A percentile compares a stretch with the other conserved stretches of the same genome.
phyloP scores from a whole-genome alignment of 2,329 filamentous ascomycete species.

The Tolypocladium endophyticum region DNA sequence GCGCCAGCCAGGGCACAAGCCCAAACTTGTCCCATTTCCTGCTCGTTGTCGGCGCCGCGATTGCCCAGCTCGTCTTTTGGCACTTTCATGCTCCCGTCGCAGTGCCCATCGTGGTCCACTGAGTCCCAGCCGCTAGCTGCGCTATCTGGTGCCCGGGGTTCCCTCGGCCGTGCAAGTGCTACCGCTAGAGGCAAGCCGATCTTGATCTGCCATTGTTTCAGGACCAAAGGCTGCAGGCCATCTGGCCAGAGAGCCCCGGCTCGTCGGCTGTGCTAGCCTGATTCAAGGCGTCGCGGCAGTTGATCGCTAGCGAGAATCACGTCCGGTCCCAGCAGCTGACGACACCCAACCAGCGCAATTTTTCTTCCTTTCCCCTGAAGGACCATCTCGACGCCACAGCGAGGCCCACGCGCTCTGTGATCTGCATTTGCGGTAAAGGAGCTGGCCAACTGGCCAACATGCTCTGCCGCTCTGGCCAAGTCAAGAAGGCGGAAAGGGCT shows the following conservation, averaged over 20 bases:
- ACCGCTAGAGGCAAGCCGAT: conserved; percentile 5
- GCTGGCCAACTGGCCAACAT: neutral
- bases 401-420: neutral
- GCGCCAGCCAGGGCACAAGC: neutral
- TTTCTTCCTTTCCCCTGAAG: neutral
- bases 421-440: conserved; percentile 1
- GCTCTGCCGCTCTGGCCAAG: neutral
- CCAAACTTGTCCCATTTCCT: neutral
- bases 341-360: neutral
- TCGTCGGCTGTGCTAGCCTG: neutral
- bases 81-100: neutral
- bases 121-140: neutral
- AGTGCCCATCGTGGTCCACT: neutral
- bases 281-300: neutral
- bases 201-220: conserved; percentile 14
- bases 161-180: neutral
- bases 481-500: neutral
- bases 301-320: neutral
- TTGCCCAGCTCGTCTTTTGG: neutral
- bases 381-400: neutral
- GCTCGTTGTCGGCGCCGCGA: neutral
- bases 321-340: neutral
- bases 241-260: neutral
- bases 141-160: neutral
- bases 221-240: conserved; percentile 1